These are phyloP conservation scores for Cylindrotheca closterium DNA, from an alignment of 108 stramenopile species.

Conservation along the genomic window DNA sequence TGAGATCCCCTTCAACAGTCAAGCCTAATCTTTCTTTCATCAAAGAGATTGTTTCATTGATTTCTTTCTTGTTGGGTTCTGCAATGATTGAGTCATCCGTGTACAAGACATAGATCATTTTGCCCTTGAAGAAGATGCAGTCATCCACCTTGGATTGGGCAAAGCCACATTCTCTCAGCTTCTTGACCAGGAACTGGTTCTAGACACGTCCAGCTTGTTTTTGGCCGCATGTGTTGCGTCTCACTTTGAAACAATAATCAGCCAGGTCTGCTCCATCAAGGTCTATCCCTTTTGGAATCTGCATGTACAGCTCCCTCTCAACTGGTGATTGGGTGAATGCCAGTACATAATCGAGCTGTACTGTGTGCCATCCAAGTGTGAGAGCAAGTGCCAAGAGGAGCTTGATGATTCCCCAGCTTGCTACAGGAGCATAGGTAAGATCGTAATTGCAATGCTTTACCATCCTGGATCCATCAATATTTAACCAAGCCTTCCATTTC, in stretches of 20 bases:
- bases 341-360: conserved; percentile 49
- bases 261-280: not conserved
- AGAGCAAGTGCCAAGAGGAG: too few relatives aligned
- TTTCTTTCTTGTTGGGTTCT: conserved; percentile 26
- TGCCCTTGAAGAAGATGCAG: conserved; percentile 48
- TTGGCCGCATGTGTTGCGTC: conserved; percentile 38
- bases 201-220: conserved; percentile 43
- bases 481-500: too few relatives aligned
- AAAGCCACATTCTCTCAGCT: conserved; percentile 20
- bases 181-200: conserved; percentile 36
- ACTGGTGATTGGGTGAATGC: conserved; percentile 55
- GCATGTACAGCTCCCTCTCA: conserved; percentile 51
- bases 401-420: too few relatives aligned
- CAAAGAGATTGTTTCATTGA: conserved; percentile 18
- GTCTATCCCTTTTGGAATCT: conserved; percentile 44
- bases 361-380: conserved; percentile 48
- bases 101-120: conserved; percentile 34
- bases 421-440: too few relatives aligned
- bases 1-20: conserved; percentile 42
- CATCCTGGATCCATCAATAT: too few relatives aligned
- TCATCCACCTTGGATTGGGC: conserved; percentile 40
- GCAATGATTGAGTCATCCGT: too few relatives aligned
- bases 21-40: conserved; percentile 22
- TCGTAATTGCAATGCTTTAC: too few relatives aligned
- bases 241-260: conserved; percentile 13